Percentiles rank a stretch among this genome's conserved stretches.
Evolutionary conservation across 441 rosid species (phyloP).

Genomic region (Melastoma candidum): DNA sequence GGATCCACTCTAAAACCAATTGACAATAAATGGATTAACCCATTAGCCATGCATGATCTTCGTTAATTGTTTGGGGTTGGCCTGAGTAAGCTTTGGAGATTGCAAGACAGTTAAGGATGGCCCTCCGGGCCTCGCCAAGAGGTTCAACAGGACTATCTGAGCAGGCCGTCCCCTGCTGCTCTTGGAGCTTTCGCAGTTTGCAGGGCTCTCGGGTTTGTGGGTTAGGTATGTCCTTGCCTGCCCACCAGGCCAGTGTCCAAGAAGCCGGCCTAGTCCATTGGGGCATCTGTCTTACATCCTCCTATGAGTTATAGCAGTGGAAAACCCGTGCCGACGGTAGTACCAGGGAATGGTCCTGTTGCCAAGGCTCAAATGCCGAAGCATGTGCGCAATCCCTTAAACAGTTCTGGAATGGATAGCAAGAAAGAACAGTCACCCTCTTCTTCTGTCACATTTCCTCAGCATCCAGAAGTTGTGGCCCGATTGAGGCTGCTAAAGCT

Average conservation of each 20-base stretch:
- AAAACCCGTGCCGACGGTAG: conserved; percentile 25
- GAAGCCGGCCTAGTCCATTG: conserved; percentile 35
- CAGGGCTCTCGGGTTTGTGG: conserved; percentile 72
- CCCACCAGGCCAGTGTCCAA: conserved; percentile 44
- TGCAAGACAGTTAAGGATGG: conserved; percentile 46
- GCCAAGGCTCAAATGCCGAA: conserved; percentile 37
- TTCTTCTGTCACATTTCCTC: conserved; percentile 16
- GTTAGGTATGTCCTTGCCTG: conserved; percentile 81
- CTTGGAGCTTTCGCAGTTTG: conserved; percentile 95
- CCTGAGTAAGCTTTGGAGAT: conserved; percentile 70
- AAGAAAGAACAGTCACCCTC: conserved; percentile 23
- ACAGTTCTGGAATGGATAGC: conserved; percentile 30
- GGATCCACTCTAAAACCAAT: no score
- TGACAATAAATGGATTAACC: no score
- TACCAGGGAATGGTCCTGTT: conserved; percentile 46
- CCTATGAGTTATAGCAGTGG: conserved; percentile 33
- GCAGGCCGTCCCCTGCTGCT: conserved; percentile 92
- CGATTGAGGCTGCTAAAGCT: conserved; percentile 70
- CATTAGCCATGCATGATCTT: conserved; percentile 59
- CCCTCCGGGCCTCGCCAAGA: conserved; percentile 53
- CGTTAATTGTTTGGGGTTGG: conserved; percentile 58
- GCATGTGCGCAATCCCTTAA: conserved; percentile 43
- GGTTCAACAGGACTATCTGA: conserved; percentile 71
- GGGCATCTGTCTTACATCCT: conserved; percentile 15
- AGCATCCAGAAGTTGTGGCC: conserved; percentile 27